A percentile compares a stretch with the other conserved stretches of the same genome.
phyloP scores from a whole-genome alignment of 805 yeast genomes.

The Nakazawaea wyomingensis region DNA sequence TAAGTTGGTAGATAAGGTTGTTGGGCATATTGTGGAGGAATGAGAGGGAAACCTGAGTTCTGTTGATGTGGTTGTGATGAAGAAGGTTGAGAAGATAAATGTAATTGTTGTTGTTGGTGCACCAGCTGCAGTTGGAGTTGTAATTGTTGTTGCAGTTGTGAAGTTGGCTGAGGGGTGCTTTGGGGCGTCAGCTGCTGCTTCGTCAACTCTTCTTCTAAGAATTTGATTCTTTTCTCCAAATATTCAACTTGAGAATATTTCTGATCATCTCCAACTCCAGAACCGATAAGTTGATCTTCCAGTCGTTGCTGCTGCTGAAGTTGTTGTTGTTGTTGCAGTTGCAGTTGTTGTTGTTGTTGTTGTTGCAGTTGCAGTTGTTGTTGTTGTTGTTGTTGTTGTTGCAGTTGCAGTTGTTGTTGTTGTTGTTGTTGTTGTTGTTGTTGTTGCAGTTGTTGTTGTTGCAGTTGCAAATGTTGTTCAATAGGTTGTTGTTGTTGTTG shows the following conservation, averaged over 20 bases:
- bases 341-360: no score
- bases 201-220: conserved; percentile 8
- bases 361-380: no score
- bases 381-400: no score
- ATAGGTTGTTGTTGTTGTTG: no score
- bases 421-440: no score
- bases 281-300: no score
- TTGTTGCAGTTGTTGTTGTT: no score
- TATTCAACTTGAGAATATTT: conserved; percentile 1
- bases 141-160: background rate
- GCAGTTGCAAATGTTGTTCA: no score
- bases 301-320: no score
- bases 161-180: background rate
- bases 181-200: conserved; percentile 1
- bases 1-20: conserved; percentile 1
- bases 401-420: no score
- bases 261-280: no score
- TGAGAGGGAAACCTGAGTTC: background rate
- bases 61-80: background rate
- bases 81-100: background rate
- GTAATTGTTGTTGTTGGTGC: background rate
- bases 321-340: no score
- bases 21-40: conserved; percentile 1
- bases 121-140: background rate
- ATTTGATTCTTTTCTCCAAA: conserved; percentile 5